Conservation (phyloP, 805 yeast genomes). For the Saccharomycopsis schoenii region DNA sequence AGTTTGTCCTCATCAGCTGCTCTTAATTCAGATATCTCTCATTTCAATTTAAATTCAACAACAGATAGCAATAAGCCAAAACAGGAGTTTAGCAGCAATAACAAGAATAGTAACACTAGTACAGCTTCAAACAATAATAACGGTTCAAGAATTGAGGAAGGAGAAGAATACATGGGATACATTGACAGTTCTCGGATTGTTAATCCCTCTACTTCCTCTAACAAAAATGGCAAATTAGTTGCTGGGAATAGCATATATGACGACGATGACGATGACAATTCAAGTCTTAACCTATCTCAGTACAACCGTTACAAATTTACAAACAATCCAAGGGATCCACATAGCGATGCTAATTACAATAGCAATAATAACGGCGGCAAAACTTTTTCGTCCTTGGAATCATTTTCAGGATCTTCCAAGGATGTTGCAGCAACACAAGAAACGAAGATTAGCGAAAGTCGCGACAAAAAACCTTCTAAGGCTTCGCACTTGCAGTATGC, state of each 20-base stretch:
- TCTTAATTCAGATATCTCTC: background rate
- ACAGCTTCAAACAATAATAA: background rate
- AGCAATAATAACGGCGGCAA: background rate
- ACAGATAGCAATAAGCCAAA: background rate
- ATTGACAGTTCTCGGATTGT: conserved; percentile 10
- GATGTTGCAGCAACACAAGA: background rate
- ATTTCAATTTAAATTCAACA: background rate
- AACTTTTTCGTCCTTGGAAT: background rate
- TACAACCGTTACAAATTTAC: background rate
- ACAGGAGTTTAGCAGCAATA: background rate
- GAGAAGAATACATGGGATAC: conserved; percentile 12
- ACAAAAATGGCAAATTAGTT: background rate
- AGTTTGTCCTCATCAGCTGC: background rate
- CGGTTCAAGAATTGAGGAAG: background rate
- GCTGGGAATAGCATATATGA: background rate
- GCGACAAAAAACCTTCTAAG: background rate
- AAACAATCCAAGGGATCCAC: background rate
- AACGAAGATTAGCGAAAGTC: background rate
- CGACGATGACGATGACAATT: background rate
- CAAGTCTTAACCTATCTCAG: background rate
- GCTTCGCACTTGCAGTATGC: background rate
- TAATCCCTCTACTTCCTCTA: background rate
- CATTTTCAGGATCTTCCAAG: background rate
- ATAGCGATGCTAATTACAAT: background rate
- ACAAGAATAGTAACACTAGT: background rate